Evolutionary conservation across 2,329 filamentous ascomycete genomes (phyloP).

Genomic region (Pyrenophora seminiperda): DNA sequence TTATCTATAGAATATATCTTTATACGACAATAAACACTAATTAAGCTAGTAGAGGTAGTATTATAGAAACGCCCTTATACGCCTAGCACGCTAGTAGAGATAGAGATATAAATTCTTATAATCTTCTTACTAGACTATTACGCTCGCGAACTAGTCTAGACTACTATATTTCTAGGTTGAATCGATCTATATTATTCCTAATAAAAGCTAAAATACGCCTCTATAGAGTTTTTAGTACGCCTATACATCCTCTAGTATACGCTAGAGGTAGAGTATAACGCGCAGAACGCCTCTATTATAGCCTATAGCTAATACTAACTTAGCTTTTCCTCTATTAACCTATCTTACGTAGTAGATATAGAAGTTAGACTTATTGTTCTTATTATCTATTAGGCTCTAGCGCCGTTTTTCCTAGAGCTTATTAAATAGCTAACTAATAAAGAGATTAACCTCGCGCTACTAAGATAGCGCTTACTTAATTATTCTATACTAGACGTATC

Average conservation of each 20-base stretch:
- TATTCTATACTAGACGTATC: not conserved
- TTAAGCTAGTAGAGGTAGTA: not conserved
- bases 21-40: not conserved
- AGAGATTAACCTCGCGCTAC: not conserved
- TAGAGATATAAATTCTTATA: not conserved
- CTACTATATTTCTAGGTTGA: no score
- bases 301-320: not conserved
- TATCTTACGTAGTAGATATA: not conserved
- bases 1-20: not conserved
- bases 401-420: not conserved
- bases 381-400: not conserved
- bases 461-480: not conserved
- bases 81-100: not conserved
- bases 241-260: no score
- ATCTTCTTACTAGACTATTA: not conserved
- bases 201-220: not conserved
- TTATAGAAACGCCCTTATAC: no score
- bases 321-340: not conserved
- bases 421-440: not conserved
- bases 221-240: not conserved
- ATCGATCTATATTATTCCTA: not conserved
- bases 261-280: not conserved
- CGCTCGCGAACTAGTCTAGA: not conserved
- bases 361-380: not conserved
- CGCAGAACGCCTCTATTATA: not conserved